A percentile compares a stretch with the other conserved stretches of the same genome.
Conservation (phyloP, 2,329 filamentous ascomycete species). For the Xylaria sp. region DNA sequence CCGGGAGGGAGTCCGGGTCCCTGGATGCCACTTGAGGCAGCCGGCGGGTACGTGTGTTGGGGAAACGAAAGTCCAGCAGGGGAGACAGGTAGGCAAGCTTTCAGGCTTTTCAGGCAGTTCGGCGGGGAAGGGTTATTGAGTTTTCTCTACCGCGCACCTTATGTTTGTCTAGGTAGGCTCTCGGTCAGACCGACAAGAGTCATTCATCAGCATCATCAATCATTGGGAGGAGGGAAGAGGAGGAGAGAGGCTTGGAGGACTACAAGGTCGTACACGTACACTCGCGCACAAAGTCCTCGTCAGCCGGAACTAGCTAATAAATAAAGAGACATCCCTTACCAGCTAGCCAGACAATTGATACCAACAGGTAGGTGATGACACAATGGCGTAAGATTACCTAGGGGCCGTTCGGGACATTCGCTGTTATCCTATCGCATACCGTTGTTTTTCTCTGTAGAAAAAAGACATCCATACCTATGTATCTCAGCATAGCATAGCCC, state of each 20-base stretch:
- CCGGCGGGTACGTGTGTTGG: neutral
- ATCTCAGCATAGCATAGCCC: slow-evolving; percentile 20
- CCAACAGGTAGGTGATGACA: slow-evolving; percentile 19
- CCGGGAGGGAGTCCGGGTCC: slow-evolving; percentile 2
- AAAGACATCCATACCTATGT: neutral
- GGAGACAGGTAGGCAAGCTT: slow-evolving; percentile 1
- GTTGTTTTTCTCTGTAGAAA: slow-evolving; percentile 22
- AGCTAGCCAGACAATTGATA: slow-evolving; percentile 1
- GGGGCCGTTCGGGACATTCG: slow-evolving; percentile 11
- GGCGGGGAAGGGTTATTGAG: slow-evolving; percentile 15
- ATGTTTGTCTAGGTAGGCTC: slow-evolving; percentile 1
- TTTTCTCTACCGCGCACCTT: slow-evolving; percentile 21
- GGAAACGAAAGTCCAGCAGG: neutral
- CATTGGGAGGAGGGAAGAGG: no score
- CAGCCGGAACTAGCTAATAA: neutral
- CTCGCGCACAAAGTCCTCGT: slow-evolving; percentile 1
- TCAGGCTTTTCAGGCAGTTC: slow-evolving; percentile 23
- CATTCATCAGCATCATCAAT: slow-evolving; percentile 2
- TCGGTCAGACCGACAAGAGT: slow-evolving; percentile 18
- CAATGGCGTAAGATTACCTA: slow-evolving; percentile 29
- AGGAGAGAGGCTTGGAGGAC: no score
- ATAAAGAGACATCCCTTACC: slow-evolving; percentile 8
- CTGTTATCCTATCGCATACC: slow-evolving; percentile 20
- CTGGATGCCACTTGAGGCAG: neutral
- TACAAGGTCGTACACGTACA: slow-evolving; percentile 8